Evolutionary conservation across 2,329 filamentous ascomycete species (phyloP), one percentile per base, ranked within the genome.

Genomic region (Phoma sp.): DNA sequence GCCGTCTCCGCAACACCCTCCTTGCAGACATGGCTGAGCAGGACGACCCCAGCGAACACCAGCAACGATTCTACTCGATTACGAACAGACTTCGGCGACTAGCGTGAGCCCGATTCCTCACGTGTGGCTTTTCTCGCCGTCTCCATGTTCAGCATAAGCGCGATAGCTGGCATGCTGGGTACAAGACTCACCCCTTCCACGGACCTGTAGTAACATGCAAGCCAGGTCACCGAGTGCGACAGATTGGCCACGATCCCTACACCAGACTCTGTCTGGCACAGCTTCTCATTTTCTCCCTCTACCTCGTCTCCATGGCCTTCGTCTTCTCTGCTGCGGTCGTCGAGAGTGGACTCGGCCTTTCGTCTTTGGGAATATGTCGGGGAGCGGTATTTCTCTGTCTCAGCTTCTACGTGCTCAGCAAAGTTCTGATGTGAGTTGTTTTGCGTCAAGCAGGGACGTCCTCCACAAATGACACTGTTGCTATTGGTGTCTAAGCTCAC

Each of bases 331-430:
- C 71, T n/a, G 67, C 74, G 1, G 48, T 77, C 15, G 51, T 76
- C 0, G 63, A 74, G 21, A 67, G 55, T 32, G 74, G 72, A 0
- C 57, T 77, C 2, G 69, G 71, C 6, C 52, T 77, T 1, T 53
- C 53, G 2, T 60, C 70, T 6, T 15, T 50, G 2, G 31, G 36
- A 3, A 55, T 62, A 15, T 79, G 77, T 54, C 63, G 63, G n/a
- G 61, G 61, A 1, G 71, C 74, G 1, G 72, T 77, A 37, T 65
- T 71, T 29, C 54, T 76, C 21, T 80, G 77, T 51, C 54, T 79
- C 3, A 61, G 64, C 4, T 79, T 66, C 31, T 68, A 68, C 36
- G 33, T 60, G 2, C 32, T 52, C 33, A 58, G 65, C 48, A 66
- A 66, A 51, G 31, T 57, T 13, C 25, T 53, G 38, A 57, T 62